Conservation (phyloP, 768 basidiomycete species). For the Leccinum longicurvipes region DNA sequence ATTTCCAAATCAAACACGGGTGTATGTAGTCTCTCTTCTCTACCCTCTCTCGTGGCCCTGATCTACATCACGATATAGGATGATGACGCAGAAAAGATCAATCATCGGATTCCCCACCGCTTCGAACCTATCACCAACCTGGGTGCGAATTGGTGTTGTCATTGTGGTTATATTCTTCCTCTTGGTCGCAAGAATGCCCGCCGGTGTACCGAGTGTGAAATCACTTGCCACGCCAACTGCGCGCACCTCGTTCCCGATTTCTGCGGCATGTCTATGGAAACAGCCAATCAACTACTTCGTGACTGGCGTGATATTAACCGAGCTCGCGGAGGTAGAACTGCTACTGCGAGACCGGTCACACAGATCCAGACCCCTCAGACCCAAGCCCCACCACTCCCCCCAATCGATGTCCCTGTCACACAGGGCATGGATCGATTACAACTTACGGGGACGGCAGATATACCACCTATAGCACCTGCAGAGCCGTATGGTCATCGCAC, state of each 20-base stretch:
- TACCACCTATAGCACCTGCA: constrained; percentile 21
- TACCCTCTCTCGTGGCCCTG: neutral
- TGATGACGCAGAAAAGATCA: constrained; percentile 97
- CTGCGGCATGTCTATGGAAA: constrained; percentile 99
- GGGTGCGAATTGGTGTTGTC: constrained; percentile 99
- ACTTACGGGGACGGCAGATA: constrained; percentile 39
- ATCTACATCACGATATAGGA: constrained; percentile 48
- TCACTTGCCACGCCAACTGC: constrained; percentile 97
- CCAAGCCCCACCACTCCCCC: constrained; percentile 32
- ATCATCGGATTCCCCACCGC: constrained; percentile 97
- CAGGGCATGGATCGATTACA: constrained; percentile 46
- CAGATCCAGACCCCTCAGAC: constrained; percentile 32
- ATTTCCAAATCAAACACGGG: constrained; percentile 95
- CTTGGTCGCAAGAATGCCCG: constrained; percentile 96
- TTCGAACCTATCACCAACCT: constrained; percentile 97
- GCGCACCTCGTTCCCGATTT: constrained; percentile 98
- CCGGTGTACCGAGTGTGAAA: constrained; percentile 92
- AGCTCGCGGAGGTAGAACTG: constrained; percentile 48
- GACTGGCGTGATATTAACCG: constrained; percentile 91
- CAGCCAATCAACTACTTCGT: constrained; percentile 87
- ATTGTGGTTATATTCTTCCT: constrained; percentile 97
- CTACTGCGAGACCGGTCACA: constrained; percentile 34
- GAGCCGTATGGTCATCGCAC: constrained; percentile 26
- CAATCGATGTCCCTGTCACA: constrained; percentile 29
- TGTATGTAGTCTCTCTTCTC: constrained; percentile 46